phyloP scores from a whole-genome alignment of 495 filamentous ascomycete genomes.

The Neurospora hispaniola region DNA sequence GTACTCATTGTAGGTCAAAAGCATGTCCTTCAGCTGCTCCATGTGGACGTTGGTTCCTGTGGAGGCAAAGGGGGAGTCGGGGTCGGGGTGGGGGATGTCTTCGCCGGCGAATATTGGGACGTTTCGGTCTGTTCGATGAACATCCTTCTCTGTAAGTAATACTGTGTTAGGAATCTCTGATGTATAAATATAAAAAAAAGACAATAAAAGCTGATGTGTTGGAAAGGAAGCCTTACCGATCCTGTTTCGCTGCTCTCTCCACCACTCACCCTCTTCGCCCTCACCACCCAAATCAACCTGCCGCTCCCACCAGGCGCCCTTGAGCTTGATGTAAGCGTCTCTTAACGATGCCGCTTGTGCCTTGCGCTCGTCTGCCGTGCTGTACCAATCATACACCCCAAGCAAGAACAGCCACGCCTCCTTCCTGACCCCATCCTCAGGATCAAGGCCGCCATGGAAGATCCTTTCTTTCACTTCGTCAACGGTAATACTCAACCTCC shows the following conservation, averaged over 20 bases:
- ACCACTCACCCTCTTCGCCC: constrained; percentile 75
- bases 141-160: constrained; percentile 75
- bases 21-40: constrained; percentile 98
- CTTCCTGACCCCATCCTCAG: constrained; percentile 84
- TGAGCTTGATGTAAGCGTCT: constrained; percentile 88
- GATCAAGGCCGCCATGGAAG: constrained; percentile 87
- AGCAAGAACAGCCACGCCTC: constrained; percentile 95
- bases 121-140: constrained; percentile 88
- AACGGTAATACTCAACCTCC: constrained; percentile 62
- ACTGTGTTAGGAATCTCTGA: constrained; percentile 10
- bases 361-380: constrained; percentile 66
- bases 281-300: constrained; percentile 72
- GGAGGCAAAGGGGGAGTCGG: constrained; percentile 86
- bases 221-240: constrained; percentile 57
- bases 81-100: constrained; percentile 96
- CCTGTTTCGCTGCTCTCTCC: constrained; percentile 85
- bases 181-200: background rate
- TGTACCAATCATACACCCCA: constrained; percentile 86
- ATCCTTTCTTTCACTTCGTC: constrained; percentile 94
- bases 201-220: background rate
- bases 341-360: constrained; percentile 73
- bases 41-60: constrained; percentile 92
- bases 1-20: constrained; percentile 95
- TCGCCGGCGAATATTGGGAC: constrained; percentile 92
- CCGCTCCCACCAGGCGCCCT: constrained; percentile 92